phyloP scores from a whole-genome alignment of 176 grass and related monocot species.

The Oryza australiensis region DNA sequence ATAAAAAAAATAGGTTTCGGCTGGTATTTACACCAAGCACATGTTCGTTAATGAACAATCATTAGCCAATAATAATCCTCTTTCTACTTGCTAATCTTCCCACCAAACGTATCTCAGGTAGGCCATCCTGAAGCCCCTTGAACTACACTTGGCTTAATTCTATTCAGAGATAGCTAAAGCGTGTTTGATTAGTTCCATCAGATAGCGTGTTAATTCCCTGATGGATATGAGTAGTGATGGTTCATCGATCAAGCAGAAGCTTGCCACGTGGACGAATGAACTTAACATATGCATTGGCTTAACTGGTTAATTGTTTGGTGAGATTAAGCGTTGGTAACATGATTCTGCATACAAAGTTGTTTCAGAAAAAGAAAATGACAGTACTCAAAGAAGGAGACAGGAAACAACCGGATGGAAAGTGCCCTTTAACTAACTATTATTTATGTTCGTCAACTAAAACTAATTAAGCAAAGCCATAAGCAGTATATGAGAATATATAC shows the following conservation, averaged over 20 bases:
- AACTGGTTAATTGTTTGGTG: neutral
- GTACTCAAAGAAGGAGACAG: neutral
- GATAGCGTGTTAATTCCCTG: neutral
- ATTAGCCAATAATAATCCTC: neutral
- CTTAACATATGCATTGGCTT: neutral
- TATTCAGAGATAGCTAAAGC: neutral
- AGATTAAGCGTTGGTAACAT: neutral
- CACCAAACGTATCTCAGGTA: neutral
- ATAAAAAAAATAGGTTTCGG: neutral
- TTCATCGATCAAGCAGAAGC: neutral
- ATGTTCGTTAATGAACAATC: neutral
- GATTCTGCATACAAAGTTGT: neutral
- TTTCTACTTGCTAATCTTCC: neutral
- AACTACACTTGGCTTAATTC: neutral
- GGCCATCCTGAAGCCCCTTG: neutral
- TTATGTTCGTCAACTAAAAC: neutral
- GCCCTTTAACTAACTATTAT: neutral
- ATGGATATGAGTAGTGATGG: neutral
- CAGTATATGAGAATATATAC: neutral
- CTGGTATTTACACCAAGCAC: neutral
- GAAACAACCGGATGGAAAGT: neutral
- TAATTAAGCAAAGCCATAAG: neutral
- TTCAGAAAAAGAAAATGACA: neutral
- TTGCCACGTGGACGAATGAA: constrained; percentile 12
- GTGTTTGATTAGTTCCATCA: neutral